Percentiles rank a stretch among this genome's conserved stretches.
phyloP scores from a whole-genome alignment of 2,329 filamentous ascomycete genomes.

The Herpotrichia juniperi region DNA sequence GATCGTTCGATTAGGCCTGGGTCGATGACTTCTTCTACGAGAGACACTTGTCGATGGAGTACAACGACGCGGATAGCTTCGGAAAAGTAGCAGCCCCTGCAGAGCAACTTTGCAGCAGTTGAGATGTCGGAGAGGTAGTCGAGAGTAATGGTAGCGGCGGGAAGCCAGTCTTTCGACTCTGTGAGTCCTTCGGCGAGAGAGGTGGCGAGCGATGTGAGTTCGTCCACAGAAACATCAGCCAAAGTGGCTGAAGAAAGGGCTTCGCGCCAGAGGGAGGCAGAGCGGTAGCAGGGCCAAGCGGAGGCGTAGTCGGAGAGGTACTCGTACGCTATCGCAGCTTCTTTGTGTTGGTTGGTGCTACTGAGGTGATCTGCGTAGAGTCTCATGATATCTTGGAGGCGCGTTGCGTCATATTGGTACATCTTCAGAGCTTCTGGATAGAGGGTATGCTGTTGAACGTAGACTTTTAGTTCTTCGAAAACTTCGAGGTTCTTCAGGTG shows the following conservation, averaged over 20 bases:
- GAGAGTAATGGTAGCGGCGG: conserved; percentile 78
- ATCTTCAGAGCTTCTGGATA: conserved; percentile 79
- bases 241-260: conserved; percentile 80
- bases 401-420: conserved; percentile 79
- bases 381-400: conserved; percentile 71
- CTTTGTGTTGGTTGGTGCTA: conserved; percentile 75
- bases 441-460: conserved; percentile 78
- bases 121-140: conserved; percentile 80
- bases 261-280: conserved; percentile 89
- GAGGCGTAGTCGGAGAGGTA: conserved; percentile 75
- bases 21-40: conserved; percentile 72
- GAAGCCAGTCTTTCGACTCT: conserved; percentile 82
- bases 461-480: conserved; percentile 79
- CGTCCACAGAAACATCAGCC: conserved; percentile 60
- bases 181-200: conserved; percentile 78
- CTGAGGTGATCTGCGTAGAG: conserved; percentile 82
- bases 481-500: conserved; percentile 75
- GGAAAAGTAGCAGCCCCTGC: conserved; percentile 84
- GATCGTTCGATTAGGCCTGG: conserved; percentile 79
- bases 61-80: conserved; percentile 83
- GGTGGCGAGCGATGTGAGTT: conserved; percentile 71
- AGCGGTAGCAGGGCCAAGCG: conserved; percentile 83
- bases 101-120: conserved; percentile 75
- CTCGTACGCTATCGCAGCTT: conserved; percentile 90
- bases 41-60: conserved; percentile 63